Evolutionary conservation across 192 early-diverging fungal genomes (phyloP).

Genomic region (Coemansia sp.): DNA sequence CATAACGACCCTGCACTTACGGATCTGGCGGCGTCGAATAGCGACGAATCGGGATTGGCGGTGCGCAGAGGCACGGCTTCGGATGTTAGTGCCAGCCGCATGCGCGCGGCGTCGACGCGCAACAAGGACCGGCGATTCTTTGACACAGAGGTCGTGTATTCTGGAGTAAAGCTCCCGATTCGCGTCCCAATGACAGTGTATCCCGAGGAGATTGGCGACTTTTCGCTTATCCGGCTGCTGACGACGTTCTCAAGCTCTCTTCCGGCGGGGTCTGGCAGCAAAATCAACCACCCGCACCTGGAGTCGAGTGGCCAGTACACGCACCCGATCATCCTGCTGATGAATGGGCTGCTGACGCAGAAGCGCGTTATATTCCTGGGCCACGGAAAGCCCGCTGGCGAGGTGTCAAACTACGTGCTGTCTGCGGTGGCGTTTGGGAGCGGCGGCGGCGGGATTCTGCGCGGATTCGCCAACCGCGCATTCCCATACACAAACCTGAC

Average conservation of each 20-base stretch:
- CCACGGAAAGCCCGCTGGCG: conserved; percentile 83
- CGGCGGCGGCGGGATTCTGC: conserved; percentile 82
- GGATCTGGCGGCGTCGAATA: conserved; percentile 17
- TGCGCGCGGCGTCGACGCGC: conserved; percentile 54
- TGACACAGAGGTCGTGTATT: conserved; percentile 83
- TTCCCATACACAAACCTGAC: conserved; percentile 90
- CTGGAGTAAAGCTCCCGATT: conserved; percentile 83
- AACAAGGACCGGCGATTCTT: conserved; percentile 87
- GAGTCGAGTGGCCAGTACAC: conserved; percentile 82
- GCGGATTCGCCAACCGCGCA: conserved; percentile 83
- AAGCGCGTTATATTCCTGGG: conserved; percentile 92
- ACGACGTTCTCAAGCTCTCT: conserved; percentile 64
- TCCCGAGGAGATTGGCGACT: conserved; percentile 90
- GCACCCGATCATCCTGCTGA: conserved; percentile 81
- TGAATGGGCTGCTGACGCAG: conserved; percentile 90
- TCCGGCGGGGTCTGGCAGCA: conserved; percentile 49
- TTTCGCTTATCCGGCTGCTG: conserved; percentile 79
- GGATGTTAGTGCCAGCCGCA: conserved; percentile 51
- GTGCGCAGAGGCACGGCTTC: conserved; percentile 55
- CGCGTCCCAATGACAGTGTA: conserved; percentile 83
- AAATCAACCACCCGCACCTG: conserved; percentile 78
- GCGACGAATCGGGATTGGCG: conserved; percentile 32
- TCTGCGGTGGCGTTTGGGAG: conserved; percentile 87
- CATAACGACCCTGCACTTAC: conserved; percentile 27
- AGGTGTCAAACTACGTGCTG: conserved; percentile 90